Percentiles rank a stretch among this genome's conserved stretches.
phyloP scores from a whole-genome alignment of 495 filamentous ascomycete species.

The Trichocladium uniseriatum region DNA sequence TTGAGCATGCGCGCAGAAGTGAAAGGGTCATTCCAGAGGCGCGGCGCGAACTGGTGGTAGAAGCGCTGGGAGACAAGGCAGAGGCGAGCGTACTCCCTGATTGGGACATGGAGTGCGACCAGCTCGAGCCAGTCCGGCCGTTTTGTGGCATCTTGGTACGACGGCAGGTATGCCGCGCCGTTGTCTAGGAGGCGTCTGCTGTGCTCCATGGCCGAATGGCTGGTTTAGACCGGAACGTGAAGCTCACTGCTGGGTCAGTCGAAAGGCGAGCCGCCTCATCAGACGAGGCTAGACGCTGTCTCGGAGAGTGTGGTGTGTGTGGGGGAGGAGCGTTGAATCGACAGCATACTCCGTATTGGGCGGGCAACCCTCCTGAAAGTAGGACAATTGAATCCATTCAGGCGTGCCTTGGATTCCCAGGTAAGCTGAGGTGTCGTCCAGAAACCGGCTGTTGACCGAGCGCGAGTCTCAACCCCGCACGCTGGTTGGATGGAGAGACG shows the following conservation, averaged over 20 bases:
- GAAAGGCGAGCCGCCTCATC: not conserved
- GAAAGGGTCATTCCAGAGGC: constrained; percentile 40
- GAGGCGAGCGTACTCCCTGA: constrained; percentile 28
- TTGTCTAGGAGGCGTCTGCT: not conserved
- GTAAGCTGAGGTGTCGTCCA: not conserved
- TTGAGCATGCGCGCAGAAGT: constrained; percentile 20
- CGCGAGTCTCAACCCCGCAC: too few species aligned
- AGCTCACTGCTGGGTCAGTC: constrained; percentile 10
- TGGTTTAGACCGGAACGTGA: not conserved
- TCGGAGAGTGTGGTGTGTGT: not conserved
- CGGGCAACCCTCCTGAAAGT: too few species aligned
- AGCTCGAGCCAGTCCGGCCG: constrained; percentile 37
- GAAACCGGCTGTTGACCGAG: too few species aligned
- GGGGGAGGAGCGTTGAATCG: not conserved
- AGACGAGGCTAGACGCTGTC: not conserved
- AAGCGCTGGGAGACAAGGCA: constrained; percentile 37
- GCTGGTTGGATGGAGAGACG: not conserved
- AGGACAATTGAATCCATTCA: too few species aligned
- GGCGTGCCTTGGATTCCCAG: not conserved
- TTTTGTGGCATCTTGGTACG: constrained; percentile 35
- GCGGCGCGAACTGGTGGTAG: constrained; percentile 35
- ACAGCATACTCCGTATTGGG: not conserved
- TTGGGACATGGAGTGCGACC: constrained; percentile 29
- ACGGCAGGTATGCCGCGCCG: constrained; percentile 29
- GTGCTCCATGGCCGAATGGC: not conserved